Evolutionary conservation across 1,284 basidiomycete species (phyloP).

Genomic region (Rhodotorula mucilaginosa): DNA sequence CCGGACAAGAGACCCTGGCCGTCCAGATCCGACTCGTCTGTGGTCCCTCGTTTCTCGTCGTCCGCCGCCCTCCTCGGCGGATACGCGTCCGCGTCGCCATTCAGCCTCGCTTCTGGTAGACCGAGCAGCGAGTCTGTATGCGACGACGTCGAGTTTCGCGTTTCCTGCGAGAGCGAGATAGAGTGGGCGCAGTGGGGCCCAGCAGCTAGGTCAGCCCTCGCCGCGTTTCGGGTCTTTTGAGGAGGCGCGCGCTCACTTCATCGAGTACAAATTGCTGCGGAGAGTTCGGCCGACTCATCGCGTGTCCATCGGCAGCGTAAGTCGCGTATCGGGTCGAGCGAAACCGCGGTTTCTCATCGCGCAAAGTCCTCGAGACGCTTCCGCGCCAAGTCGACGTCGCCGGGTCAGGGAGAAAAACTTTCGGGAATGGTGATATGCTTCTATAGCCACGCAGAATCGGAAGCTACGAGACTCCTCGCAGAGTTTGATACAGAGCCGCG

Average conservation of each 20-base stretch:
- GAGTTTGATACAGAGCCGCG: no score
- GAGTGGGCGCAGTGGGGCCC: constrained; percentile 7
- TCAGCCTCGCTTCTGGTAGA: background rate
- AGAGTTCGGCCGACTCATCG: constrained; percentile 10
- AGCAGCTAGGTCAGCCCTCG: background rate
- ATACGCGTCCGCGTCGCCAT: background rate
- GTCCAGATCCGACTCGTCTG: background rate
- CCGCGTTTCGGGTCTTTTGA: background rate
- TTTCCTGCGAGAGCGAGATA: constrained; percentile 17
- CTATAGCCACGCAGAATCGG: no score
- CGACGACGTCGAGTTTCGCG: constrained; percentile 6
- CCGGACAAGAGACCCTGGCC: background rate
- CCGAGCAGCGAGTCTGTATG: constrained; percentile 26
- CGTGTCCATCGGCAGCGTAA: background rate
- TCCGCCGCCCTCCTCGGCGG: background rate
- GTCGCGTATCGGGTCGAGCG: background rate
- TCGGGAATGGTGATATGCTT: no score
- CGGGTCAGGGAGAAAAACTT: no score
- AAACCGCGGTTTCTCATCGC: background rate
- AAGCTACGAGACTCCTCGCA: no score
- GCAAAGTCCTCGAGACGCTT: background rate
- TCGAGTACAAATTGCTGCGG: constrained; percentile 30
- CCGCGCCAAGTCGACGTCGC: no score
- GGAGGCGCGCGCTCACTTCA: constrained; percentile 14
- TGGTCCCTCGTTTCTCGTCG: background rate